A percentile compares a stretch with the other conserved stretches of the same genome.
Conservation (phyloP, 345 rosid genomes). For the Citrus unshiu region DNA sequence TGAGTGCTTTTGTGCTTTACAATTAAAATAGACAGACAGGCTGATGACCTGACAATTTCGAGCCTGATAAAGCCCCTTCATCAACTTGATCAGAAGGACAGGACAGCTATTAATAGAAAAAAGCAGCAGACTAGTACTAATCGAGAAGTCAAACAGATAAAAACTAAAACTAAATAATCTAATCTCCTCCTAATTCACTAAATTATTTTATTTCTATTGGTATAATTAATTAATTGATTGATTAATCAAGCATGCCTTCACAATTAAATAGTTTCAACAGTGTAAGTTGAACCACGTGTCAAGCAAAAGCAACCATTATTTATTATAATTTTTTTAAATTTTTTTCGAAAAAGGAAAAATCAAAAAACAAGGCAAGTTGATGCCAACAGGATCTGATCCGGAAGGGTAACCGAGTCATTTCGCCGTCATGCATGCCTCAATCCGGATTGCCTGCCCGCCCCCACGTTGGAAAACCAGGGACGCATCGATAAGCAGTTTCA, state of each 20-base stretch:
- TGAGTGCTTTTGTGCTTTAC: not conserved
- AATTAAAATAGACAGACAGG: not conserved
- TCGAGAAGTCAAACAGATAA: not conserved
- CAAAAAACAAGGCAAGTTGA: not conserved
- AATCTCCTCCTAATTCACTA: not conserved
- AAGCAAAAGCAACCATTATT: too few relatives aligned
- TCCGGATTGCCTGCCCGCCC: not conserved
- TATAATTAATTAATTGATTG: too few relatives aligned
- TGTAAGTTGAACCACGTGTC: not conserved
- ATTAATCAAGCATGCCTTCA: not conserved
- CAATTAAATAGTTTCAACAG: not conserved
- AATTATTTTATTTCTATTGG: not conserved
- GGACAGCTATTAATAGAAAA: not conserved
- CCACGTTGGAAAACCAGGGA: conserved; percentile 30
- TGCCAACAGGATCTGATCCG: not conserved
- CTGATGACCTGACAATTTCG: not conserved
- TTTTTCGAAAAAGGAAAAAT: not conserved
- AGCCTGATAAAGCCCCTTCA: not conserved
- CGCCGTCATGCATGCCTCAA: too few relatives aligned
- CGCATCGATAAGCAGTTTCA: conserved; percentile 22
- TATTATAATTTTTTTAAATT: not conserved
- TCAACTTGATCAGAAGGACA: not conserved
- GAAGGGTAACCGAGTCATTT: not conserved
- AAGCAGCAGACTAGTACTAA: too few relatives aligned
- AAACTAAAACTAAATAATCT: too few relatives aligned